A percentile compares a stretch with the other conserved stretches of the same genome.
phyloP scores from a whole-genome alignment of 495 filamentous ascomycete genomes.

The Delitschia confertaspora region DNA sequence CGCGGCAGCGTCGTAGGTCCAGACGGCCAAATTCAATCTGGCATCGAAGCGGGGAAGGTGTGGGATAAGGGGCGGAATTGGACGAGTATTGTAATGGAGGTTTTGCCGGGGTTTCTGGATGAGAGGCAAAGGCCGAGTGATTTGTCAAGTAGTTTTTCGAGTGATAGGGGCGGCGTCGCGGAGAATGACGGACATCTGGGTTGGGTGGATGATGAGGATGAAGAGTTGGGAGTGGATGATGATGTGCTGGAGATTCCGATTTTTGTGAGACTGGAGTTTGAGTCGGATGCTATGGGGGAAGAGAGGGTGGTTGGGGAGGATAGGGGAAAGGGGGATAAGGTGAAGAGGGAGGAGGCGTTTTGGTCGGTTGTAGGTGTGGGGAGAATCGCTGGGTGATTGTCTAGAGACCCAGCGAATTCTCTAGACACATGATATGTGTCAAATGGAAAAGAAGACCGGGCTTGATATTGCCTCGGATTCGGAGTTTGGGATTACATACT shows the following conservation, averaged over 20 bases:
- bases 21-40: constrained; percentile 55
- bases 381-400: constrained; percentile 53
- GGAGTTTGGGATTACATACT: too few species aligned
- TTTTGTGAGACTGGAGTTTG: constrained; percentile 87
- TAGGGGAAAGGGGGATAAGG: constrained; percentile 42
- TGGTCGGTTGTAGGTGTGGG: constrained; percentile 91
- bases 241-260: constrained; percentile 93
- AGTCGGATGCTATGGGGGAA: constrained; percentile 64
- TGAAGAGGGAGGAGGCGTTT: constrained; percentile 78
- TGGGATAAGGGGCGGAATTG: constrained; percentile 94
- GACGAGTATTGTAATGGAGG: constrained; percentile 84
- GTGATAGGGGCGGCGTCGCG: background rate
- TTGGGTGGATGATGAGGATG: constrained; percentile 19
- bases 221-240: constrained; percentile 57
- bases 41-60: constrained; percentile 88
- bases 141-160: background rate
- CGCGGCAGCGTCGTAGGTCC: background rate
- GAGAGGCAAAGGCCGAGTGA: constrained; percentile 2
- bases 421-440: too few species aligned
- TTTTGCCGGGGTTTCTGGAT: constrained; percentile 54
- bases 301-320: constrained; percentile 40
- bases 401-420: too few species aligned
- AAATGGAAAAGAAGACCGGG: too few species aligned
- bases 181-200: too few species aligned
- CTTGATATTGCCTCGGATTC: too few species aligned